Conservation (phyloP, 2,329 filamentous ascomycete species). For the Alternaria longipes region DNA sequence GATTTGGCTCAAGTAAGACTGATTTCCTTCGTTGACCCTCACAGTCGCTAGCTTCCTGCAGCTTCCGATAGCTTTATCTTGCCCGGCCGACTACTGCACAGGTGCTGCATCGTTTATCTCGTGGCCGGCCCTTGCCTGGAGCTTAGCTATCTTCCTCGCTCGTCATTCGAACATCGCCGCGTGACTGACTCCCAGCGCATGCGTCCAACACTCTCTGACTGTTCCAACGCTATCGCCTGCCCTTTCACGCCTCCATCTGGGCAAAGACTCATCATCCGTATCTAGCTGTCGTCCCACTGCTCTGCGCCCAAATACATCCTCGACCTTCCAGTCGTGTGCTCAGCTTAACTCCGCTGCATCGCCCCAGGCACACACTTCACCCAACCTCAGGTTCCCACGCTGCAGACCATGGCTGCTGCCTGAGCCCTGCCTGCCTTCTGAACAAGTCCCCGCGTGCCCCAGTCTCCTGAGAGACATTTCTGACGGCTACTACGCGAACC, state of each 20-base stretch:
- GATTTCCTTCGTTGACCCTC: conserved; percentile 25
- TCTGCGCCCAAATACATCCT: conserved; percentile 6
- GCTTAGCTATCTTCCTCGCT: conserved; percentile 28
- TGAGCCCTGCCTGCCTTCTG: conserved; percentile 35
- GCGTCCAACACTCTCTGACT: conserved; percentile 38
- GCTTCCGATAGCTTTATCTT: conserved; percentile 23
- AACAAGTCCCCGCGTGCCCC: conserved; percentile 36
- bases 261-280: neutral
- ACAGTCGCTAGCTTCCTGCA: conserved; percentile 20
- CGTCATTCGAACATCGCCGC: conserved; percentile 49
- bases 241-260: conserved; percentile 3
- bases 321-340: conserved; percentile 34
- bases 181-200: conserved; percentile 38
- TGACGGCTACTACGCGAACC: conserved; percentile 35
- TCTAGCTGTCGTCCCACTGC: conserved; percentile 2
- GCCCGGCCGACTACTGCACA: conserved; percentile 9
- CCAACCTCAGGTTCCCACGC: conserved; percentile 27
- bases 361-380: conserved; percentile 22
- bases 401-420: conserved; percentile 49
- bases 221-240: conserved; percentile 18
- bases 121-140: conserved; percentile 25
- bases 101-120: conserved; percentile 22
- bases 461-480: conserved; percentile 41
- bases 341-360: conserved; percentile 41
- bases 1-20: conserved; percentile 25